Evolutionary conservation across 2,329 filamentous ascomycete genomes (phyloP).

Genomic region (Coniochaeta sp.): DNA sequence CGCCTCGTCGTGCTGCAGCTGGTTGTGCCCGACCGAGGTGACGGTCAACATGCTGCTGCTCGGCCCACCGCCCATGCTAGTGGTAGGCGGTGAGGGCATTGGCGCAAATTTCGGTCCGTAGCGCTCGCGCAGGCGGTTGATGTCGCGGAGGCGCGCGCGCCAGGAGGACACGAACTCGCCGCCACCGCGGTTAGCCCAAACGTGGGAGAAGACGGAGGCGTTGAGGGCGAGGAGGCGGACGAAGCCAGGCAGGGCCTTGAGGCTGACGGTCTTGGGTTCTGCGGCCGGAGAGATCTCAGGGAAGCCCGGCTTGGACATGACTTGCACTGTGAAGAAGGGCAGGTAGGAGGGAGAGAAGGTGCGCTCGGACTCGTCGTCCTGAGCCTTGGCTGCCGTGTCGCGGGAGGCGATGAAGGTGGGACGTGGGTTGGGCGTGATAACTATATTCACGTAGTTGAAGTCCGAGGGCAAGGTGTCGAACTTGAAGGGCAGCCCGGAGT

Average conservation of each 20-base stretch:
- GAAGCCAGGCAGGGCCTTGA: constrained; percentile 75
- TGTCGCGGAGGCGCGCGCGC: constrained; percentile 79
- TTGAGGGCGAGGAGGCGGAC: constrained; percentile 87
- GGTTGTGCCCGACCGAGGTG: not conserved
- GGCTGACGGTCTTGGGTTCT: constrained; percentile 80
- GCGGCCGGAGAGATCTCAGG: constrained; percentile 87
- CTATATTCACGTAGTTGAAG: constrained; percentile 96
- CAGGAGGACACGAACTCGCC: constrained; percentile 84
- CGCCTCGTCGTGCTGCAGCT: constrained; percentile 6
- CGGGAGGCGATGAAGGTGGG: constrained; percentile 66
- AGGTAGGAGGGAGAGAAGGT: not conserved
- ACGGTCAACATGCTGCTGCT: not conserved
- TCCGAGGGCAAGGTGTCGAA: constrained; percentile 91
- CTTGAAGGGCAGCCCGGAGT: constrained; percentile 80
- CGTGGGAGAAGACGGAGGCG: constrained; percentile 83
- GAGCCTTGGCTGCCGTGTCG: constrained; percentile 24
- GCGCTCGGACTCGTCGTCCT: constrained; percentile 17
- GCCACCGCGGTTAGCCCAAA: constrained; percentile 74
- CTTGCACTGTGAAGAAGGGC: constrained; percentile 78
- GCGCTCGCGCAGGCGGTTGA: constrained; percentile 71
- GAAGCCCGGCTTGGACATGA: constrained; percentile 82
- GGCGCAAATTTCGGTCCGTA: constrained; percentile 38
- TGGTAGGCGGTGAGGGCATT: constrained; percentile 22
- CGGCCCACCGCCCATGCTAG: constrained; percentile 20
- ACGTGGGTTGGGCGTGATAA: constrained; percentile 82